These are phyloP conservation scores for Globisporangium barbulae DNA, from an alignment of 352 stramenopile species.

Conservation along the genomic window DNA sequence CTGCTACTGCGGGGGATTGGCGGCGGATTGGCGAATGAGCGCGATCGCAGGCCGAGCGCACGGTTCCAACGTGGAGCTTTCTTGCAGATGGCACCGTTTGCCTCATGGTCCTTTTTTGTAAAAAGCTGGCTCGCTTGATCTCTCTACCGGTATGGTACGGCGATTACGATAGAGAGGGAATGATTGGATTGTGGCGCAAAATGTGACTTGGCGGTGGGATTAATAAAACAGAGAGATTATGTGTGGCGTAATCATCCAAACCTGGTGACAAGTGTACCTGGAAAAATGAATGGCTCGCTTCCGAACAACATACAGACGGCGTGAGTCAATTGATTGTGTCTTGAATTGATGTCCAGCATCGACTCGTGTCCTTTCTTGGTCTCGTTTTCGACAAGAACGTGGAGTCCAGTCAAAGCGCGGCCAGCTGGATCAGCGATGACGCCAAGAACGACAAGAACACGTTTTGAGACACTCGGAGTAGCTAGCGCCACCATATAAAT, in stretches of 20 bases:
- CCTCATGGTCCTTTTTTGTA: background rate
- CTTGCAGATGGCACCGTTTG: background rate
- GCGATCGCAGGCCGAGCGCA: background rate
- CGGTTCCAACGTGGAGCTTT: slow-evolving; percentile 6
- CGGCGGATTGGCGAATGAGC: slow-evolving; percentile 12
- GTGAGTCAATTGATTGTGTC: no score
- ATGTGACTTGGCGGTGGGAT: no score
- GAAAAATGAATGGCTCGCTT: no score
- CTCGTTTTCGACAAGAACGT: background rate
- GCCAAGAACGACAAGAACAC: background rate
- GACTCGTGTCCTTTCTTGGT: background rate
- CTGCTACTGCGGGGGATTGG: background rate
- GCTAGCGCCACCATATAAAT: background rate
- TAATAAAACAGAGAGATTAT: no score
- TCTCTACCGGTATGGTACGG: no score
- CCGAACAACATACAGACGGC: no score
- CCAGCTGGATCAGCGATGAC: background rate
- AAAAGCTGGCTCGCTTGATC: background rate
- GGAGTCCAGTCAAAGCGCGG: background rate
- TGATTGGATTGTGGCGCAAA: no score
- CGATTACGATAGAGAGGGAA: no score
- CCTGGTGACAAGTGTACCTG: no score
- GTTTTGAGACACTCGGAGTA: background rate
- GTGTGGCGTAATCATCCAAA: no score
- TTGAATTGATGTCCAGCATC: no score